Evolutionary conservation across 2,329 filamentous ascomycete species (phyloP), one percentile per base, ranked within the genome.

Genomic region (Trematosphaeria pertusa): DNA sequence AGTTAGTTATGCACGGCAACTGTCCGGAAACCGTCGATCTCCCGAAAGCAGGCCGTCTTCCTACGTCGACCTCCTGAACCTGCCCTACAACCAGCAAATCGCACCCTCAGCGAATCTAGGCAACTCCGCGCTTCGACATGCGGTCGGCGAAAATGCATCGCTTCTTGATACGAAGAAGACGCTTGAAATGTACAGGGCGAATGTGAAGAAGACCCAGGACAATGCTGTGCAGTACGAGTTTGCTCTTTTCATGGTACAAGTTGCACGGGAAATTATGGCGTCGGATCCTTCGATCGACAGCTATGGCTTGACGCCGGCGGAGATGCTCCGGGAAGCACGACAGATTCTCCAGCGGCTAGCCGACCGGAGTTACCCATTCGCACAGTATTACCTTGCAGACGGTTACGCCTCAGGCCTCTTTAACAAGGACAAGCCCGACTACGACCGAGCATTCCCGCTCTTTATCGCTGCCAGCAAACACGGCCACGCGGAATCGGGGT

Each of bases 181-280:
- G 1, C 82, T 99, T 37, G 92, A 97, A 44, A 97, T 97, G 93
- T 99, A 99, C 72, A 84, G 93, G 34, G 87, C 88, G 44, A 99
- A 97, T 65, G 90, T 97, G 48, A 97, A 97, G 77, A 99, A 99
- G 78, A 96, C 94, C 2, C 94, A 88, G 53, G 91, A 97, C 71
- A 81, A 87, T 12, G 87, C 88, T 3, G 89, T 96, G 24, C 91
- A 97, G 72, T 97, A 97, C 72, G 94, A 96, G 21, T 97, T 99
- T 73, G 94, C 94, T 2, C 83, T 97, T 28, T 96, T 96, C 71
- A 85, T 99, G 77, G 87, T 97, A 58, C 89, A 92, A 36, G 87
- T 91, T 1, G 92, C 93, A 31, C 88, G 91, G 68, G 89, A 96
- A 67, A 83, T 88, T 35, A 62, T 66, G 51, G 65, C 62, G 20